phyloP scores from a whole-genome alignment of 2,329 filamentous ascomycete genomes.

The Ascochyta viciae-villosae region DNA sequence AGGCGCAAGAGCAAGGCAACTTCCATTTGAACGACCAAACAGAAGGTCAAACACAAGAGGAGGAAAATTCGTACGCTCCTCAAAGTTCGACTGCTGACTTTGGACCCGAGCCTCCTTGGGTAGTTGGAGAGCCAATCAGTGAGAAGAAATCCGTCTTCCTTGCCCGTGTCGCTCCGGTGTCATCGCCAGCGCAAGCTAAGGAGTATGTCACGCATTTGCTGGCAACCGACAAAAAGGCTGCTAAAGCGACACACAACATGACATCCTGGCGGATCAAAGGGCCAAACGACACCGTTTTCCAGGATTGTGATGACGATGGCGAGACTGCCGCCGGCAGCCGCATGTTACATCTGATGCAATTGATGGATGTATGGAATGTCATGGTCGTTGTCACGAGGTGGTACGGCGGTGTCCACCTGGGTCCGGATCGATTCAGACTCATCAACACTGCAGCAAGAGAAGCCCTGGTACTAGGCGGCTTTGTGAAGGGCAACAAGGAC shows the following conservation, averaged over 20 bases:
- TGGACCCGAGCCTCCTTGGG: constrained; percentile 68
- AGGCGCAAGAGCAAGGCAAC: constrained; percentile 49
- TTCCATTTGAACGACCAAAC: constrained; percentile 34
- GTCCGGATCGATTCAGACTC: constrained; percentile 85
- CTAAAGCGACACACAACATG: constrained; percentile 93
- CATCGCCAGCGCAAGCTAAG: constrained; percentile 73
- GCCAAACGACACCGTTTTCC: constrained; percentile 64
- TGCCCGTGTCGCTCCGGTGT: constrained; percentile 75
- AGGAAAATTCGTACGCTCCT: not conserved
- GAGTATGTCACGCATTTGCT: constrained; percentile 77
- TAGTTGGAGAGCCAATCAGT: constrained; percentile 72
- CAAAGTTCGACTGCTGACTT: constrained; percentile 28
- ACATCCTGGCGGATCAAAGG: constrained; percentile 87
- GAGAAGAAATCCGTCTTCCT: constrained; percentile 91
- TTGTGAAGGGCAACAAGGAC: constrained; percentile 63
- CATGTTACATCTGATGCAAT: constrained; percentile 86
- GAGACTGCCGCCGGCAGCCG: constrained; percentile 90
- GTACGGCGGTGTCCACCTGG: constrained; percentile 92
- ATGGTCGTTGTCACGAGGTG: constrained; percentile 93
- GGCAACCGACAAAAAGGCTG: constrained; percentile 80
- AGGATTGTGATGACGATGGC: constrained; percentile 96
- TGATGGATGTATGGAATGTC: constrained; percentile 92
- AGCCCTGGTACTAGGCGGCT: constrained; percentile 78
- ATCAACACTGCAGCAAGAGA: constrained; percentile 89
- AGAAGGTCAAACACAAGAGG: constrained; percentile 15